Base-by-base conservation (phyloP, 2,329 filamentous ascomycete species). In the Sclerotinia glacialis region DNA sequence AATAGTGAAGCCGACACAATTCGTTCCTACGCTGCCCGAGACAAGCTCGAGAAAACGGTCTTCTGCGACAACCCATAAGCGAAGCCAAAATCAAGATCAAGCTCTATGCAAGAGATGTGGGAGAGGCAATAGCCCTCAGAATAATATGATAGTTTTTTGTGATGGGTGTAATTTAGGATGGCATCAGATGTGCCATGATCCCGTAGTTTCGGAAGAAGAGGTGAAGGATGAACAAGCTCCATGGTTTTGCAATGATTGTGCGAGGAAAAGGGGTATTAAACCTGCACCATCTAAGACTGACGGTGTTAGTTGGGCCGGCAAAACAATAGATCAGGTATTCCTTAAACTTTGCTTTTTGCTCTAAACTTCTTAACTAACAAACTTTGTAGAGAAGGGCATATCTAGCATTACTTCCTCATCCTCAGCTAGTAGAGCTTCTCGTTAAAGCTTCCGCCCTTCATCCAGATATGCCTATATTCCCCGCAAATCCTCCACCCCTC, bases 141-240 rank as follows among this genome's bases (percentile, higher is more conserved):
- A 81, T 71, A 95, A 95, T 78, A 85, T 88, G 78, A 93, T 96
- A 75, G 91, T 95, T 3, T 92, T 93, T 77, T 96, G 92, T 79
- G 90, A 94, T 77, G 87, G 87, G 21, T 96, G 92, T 79, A 91
- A 92, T 75, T 82, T 83, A 40, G 86, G 88, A 52, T 96, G 92
- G 85, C 92, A 96, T 77, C 90, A 93, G 76, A 86, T 86, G 73
- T 96, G 92, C 74, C 91, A 96, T 76, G 84, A 90, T 67, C 91
- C 91, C 1, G 83, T 84, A 11, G 91, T 96, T 68, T 82, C 84
- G n/a, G 85, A 89, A 69, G 85, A 88, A 23, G 85, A 89, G 26
- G 84, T 93, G 56, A 82, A 83, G 46, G 84, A 91, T 68, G 81
- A 87, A 69, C 85, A 86, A 69, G 85, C 85, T 68, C 85, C 88